Evolutionary conservation across 495 filamentous ascomycete genomes (phyloP).

Genomic region (Elasticomyces elasticus): DNA sequence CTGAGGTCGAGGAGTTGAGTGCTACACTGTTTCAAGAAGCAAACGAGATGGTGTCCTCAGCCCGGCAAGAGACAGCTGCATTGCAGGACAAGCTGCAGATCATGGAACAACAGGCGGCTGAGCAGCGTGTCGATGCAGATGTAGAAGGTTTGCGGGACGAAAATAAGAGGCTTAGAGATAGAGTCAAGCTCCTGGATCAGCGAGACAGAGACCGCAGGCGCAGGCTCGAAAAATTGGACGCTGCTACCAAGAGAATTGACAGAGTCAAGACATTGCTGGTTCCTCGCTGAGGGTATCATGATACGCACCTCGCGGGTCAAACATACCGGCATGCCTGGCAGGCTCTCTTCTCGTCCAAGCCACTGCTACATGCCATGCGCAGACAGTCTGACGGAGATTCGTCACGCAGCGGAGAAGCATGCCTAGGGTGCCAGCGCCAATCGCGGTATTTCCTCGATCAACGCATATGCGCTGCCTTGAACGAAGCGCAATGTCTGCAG

Average conservation of each 20-base stretch:
- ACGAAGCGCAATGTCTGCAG: too few relatives aligned
- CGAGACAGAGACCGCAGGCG: conserved; percentile 64
- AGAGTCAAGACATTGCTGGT: conserved; percentile 53
- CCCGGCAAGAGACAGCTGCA: conserved; percentile 67
- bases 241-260: conserved; percentile 45
- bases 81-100: conserved; percentile 60
- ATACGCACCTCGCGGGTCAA: too few relatives aligned
- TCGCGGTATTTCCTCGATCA: too few relatives aligned
- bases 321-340: too few relatives aligned
- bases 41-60: conserved; percentile 93
- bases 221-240: conserved; percentile 54
- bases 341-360: too few relatives aligned
- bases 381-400: too few relatives aligned
- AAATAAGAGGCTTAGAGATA: conserved; percentile 65
- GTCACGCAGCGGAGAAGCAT: too few relatives aligned
- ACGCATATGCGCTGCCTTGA: too few relatives aligned
- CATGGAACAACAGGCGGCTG: conserved; percentile 53
- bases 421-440: too few relatives aligned
- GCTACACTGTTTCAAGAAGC: conserved; percentile 83
- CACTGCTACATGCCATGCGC: too few relatives aligned
- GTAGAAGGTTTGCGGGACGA: conserved; percentile 67
- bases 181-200: conserved; percentile 53
- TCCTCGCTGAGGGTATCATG: conserved; percentile 22
- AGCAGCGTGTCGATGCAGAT: conserved; percentile 48
- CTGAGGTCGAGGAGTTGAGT: conserved; percentile 82